Conservation (phyloP, 805 yeast genomes). For the Sungouiozyma ichnusensis region DNA sequence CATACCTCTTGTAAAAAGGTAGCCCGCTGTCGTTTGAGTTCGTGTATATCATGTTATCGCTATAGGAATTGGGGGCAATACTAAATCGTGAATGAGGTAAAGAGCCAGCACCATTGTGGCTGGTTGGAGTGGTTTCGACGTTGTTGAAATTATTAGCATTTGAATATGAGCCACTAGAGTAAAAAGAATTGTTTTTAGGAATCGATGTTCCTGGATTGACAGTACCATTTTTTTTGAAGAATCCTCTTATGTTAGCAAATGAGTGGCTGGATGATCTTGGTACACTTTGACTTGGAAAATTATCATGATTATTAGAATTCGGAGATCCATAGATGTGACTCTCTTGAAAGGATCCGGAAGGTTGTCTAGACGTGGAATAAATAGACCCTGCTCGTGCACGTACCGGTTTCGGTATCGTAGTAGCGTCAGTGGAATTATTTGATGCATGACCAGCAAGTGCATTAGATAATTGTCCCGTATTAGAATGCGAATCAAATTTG, state of each 20-base stretch:
- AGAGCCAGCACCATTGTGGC: neutral
- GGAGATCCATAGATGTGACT: constrained; percentile 22
- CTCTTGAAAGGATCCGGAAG: constrained; percentile 16
- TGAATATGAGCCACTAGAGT: neutral
- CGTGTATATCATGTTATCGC: constrained; percentile 28
- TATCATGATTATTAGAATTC: constrained; percentile 26
- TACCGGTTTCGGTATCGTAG: constrained; percentile 29
- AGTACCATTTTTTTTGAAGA: constrained; percentile 42
- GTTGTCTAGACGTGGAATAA: constrained; percentile 29
- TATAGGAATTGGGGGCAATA: constrained; percentile 26
- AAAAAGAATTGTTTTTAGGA: constrained; percentile 2
- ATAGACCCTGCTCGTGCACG: constrained; percentile 28
- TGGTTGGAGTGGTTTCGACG: neutral
- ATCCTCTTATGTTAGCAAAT: constrained; percentile 67
- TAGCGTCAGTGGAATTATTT: constrained; percentile 16
- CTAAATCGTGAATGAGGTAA: constrained; percentile 5
- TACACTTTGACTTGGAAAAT: constrained; percentile 30
- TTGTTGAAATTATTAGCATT: constrained; percentile 1
- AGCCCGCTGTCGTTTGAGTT: constrained; percentile 31
- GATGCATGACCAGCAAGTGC: constrained; percentile 3
- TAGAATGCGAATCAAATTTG: neutral
- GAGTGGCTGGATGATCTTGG: constrained; percentile 50
- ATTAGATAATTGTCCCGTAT: neutral
- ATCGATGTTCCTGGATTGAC: constrained; percentile 1
- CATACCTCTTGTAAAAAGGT: constrained; percentile 66